Conservation (phyloP, 2,329 filamentous ascomycete genomes). For the Fusarium vanettenii region DNA sequence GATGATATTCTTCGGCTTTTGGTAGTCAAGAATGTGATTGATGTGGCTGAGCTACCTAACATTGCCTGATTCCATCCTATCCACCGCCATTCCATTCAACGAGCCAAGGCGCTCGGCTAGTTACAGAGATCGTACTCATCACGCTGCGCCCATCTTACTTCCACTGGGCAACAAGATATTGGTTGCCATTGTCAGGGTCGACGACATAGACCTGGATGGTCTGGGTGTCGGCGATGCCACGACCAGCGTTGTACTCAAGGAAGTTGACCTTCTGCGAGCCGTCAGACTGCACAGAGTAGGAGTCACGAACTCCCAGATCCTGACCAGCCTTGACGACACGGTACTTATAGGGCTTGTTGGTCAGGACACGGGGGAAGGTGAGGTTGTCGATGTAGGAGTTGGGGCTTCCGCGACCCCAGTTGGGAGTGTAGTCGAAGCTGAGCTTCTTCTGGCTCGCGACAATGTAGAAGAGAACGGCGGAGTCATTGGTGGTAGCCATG, state of each 20-base stretch:
- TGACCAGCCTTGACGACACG: constrained; percentile 10
- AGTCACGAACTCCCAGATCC: constrained; percentile 5
- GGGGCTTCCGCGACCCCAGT: constrained; percentile 21
- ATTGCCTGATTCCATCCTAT: neutral
- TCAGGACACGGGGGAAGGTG: constrained; percentile 13
- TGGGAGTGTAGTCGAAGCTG: constrained; percentile 17
- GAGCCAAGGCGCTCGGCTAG: neutral
- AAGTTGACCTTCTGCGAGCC: constrained; percentile 21
- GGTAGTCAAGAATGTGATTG: neutral
- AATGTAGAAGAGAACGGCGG: neutral
- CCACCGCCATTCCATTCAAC: neutral
- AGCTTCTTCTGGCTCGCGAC: neutral
- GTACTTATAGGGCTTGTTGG: constrained; percentile 19
- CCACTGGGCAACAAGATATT: constrained; percentile 14
- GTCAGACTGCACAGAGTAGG: neutral
- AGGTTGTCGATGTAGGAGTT: constrained; percentile 23
- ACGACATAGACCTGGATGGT: constrained; percentile 20
- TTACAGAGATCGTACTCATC: neutral
- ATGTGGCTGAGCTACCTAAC: neutral
- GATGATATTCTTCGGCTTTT: neutral
- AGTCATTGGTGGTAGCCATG: neutral
- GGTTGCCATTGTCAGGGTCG: constrained; percentile 9
- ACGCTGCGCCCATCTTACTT: neutral
- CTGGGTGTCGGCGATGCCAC: constrained; percentile 11
- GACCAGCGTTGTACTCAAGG: constrained; percentile 18